Percentiles rank a stretch among this genome's conserved stretches.
These are phyloP conservation scores for Boletus subparvulus DNA, from an alignment of 768 basidiomycete genomes.

Conservation along the genomic window DNA sequence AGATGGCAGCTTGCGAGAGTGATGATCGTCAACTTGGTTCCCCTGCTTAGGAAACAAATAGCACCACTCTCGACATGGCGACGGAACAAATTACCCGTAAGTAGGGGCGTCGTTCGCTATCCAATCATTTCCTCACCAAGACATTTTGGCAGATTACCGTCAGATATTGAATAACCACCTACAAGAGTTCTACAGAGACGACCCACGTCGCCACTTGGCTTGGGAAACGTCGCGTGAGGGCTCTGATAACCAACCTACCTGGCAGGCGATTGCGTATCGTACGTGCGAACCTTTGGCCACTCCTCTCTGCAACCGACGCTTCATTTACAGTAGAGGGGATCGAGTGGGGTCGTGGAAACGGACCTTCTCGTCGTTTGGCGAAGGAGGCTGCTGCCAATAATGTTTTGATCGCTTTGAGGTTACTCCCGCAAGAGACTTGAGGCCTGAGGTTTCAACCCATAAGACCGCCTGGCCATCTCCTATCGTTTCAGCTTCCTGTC, in stretches of 20 bases:
- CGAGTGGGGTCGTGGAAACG: slow-evolving; percentile 25
- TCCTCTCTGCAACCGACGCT: background rate
- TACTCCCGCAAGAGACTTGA: background rate
- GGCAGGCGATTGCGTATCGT: slow-evolving; percentile 25
- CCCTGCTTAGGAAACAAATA: background rate
- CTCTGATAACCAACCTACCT: slow-evolving; percentile 23
- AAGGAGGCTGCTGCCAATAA: slow-evolving; percentile 22
- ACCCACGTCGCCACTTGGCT: slow-evolving; percentile 11
- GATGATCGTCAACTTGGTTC: background rate
- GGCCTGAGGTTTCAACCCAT: background rate
- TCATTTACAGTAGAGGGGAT: slow-evolving; percentile 15
- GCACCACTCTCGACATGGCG: background rate
- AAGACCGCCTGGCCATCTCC: background rate
- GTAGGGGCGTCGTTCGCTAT: background rate
- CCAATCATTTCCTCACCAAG: background rate
- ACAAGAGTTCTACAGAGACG: slow-evolving; percentile 15
- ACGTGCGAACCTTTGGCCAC: slow-evolving; percentile 2
- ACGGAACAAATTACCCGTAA: slow-evolving; percentile 15
- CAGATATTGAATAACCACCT: slow-evolving; percentile 26
- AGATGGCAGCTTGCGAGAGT: background rate
- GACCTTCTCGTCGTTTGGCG: slow-evolving; percentile 16
- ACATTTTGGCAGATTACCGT: slow-evolving; percentile 15
- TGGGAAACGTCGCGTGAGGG: slow-evolving; percentile 19
- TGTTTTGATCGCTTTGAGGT: slow-evolving; percentile 16
- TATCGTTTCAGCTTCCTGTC: background rate